phyloP scores from a whole-genome alignment of 2,329 filamentous ascomycete genomes.

The Botryosphaeria dothidea region DNA sequence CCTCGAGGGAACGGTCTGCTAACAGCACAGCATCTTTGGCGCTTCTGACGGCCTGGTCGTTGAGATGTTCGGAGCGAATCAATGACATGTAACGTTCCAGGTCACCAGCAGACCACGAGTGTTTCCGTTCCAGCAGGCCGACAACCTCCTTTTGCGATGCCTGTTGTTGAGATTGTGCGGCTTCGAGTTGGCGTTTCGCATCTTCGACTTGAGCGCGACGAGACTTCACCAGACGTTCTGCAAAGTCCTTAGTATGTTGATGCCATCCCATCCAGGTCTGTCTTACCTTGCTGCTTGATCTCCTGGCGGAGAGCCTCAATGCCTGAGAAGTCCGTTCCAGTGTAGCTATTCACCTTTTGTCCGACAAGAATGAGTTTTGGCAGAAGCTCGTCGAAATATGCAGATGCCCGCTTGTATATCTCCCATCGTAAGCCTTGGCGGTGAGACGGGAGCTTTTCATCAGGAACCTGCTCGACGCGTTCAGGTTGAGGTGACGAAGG shows the following conservation, averaged over 20 bases:
- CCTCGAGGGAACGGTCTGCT: conserved; percentile 79
- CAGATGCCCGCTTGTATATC: conserved; percentile 62
- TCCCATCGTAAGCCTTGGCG: conserved; percentile 56
- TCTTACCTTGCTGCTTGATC: conserved; percentile 66
- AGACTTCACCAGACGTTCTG: conserved; percentile 60
- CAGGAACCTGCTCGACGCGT: conserved; percentile 34
- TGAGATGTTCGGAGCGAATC: conserved; percentile 88
- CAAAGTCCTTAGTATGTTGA: conserved; percentile 15
- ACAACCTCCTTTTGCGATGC: conserved; percentile 94
- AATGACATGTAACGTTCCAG: conserved; percentile 92
- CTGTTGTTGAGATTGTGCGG: conserved; percentile 81
- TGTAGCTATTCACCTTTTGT: conserved; percentile 88
- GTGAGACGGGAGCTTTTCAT: conserved; percentile 54
- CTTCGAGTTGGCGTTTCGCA: conserved; percentile 75
- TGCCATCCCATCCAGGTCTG: neutral
- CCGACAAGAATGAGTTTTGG: conserved; percentile 81
- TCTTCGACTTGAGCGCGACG: conserved; percentile 65
- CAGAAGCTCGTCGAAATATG: conserved; percentile 87
- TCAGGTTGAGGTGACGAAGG: neutral
- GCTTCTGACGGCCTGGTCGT: conserved; percentile 78
- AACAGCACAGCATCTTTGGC: conserved; percentile 71
- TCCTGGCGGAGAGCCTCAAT: conserved; percentile 83
- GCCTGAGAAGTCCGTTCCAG: conserved; percentile 79
- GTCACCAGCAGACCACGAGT: conserved; percentile 83
- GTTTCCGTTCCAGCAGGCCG: conserved; percentile 87